Base-by-base conservation (phyloP, 805 yeast species). In the Lachancea lanzarotensis region DNA sequence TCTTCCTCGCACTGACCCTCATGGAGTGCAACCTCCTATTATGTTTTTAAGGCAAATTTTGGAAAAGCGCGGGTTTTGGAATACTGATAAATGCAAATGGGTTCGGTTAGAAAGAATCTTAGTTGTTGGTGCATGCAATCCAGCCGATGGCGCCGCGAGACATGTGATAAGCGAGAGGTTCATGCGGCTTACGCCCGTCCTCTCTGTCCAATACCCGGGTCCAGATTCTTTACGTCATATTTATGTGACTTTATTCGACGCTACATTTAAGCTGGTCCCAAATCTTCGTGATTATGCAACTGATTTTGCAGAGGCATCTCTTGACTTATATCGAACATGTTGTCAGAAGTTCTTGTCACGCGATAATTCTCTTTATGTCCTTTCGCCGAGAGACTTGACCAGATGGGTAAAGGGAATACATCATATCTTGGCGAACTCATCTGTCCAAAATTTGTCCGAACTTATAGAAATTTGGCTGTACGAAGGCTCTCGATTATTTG, bases 91-190 rank as follows among this genome's bases (percentile, higher is more conserved):
- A 25, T 69, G 72, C 38, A 71, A 71, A 20, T 91, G 96, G 95
- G 78, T 90, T 1, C 51, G 67, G 0, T 48, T 88, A 8, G 67
- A 72, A 15, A 73, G 80, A 38, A 70, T 91, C 22, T 95, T 84
- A 56, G 73, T 91, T 65, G 93, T 89, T n/a, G 97, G 95, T 8
- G 97, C 98, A 0, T 91, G 98, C 61, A 91, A 91, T 56, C 93
- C 96, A 1, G 82, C 96, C 0, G 72, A 81, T 0, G 95, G 85
- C 62, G 76, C 79, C 2, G 96, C 96, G 0, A 72, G 98, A 48
- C 67, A 73, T 10, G 59, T 58, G 2, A 57, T 91, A 18, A 68
- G 79, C 1, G 56, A 68, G 9, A 66, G 96, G 35, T 82, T 90
- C 52, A 62, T 84, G 38, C 70, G 95, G 5, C 90, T 82, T 54